Evolutionary conservation across 345 rosid species (phyloP), one percentile per base, ranked within the genome.

Genomic region (Citrus australasica): DNA sequence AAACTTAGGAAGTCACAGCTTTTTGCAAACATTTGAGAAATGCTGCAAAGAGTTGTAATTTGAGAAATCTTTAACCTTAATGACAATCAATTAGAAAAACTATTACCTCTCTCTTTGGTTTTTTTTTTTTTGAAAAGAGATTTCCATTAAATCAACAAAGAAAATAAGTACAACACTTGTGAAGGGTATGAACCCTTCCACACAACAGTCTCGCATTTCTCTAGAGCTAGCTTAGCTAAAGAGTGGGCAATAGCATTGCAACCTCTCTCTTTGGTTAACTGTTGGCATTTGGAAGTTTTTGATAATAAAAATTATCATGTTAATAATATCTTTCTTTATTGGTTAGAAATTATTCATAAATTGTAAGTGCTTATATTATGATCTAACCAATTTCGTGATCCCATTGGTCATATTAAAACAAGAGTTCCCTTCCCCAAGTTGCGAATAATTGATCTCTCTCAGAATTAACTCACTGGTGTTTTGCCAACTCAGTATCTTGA

Each of bases 291-390:
- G 46, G 3, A 40, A 40, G 46, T 9, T 40, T 9, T 40, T 8
- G 10, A 40, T 40, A 40, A 0, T 40, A 2, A 9, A 9, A 40
- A 40, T 40, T 0, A 81, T 48, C 24, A 9, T 4, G 37, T 78
- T 27, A 75, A 24, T 24, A 84, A 48, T 24, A 67, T n/a, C 4
- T 85, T 80, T 9, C 87, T 7, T 38, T 7, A 2, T 24, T 78
- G 84, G 85, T 37, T 85, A 32, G 79, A 38, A 40, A 25, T 67
- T 25, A 76, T 85, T 51, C 77, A 67, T 0, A 4, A 76, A 4
- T 33, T 85, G 7, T 40, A 63, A 21, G 67, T 73, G 30, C 24
- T 85, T 4, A 33, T 80, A 14, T 21, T 85, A 58, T 16, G 69
- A 1, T 67, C 68, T 1, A 83, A 85, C 9, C 27, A 17, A 17